phyloP scores from a whole-genome alignment of 805 yeast species.

The Nakazawaea pomicola region DNA sequence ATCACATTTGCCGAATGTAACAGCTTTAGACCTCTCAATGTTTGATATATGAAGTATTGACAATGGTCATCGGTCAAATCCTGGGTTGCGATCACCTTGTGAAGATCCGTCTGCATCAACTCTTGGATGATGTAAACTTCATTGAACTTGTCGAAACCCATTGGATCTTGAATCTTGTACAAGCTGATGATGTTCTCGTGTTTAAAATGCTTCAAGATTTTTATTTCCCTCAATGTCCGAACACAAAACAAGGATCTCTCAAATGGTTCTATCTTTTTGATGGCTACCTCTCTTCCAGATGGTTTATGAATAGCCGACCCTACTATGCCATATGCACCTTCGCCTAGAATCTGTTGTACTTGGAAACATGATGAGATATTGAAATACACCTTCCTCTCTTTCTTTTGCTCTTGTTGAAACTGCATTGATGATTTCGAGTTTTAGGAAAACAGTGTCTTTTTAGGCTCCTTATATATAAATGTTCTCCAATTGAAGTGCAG shows the following conservation, averaged over 20 bases:
- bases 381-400: conserved; percentile 45
- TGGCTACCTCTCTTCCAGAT: conserved; percentile 59
- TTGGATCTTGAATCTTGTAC: conserved; percentile 62
- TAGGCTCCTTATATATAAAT: neutral
- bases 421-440: neutral
- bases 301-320: conserved; percentile 63
- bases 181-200: conserved; percentile 73
- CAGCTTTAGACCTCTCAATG: conserved; percentile 62
- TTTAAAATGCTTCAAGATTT: conserved; percentile 56
- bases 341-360: conserved; percentile 60
- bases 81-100: conserved; percentile 54
- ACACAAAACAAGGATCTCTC: conserved; percentile 60
- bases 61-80: conserved; percentile 60
- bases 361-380: conserved; percentile 61
- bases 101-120: conserved; percentile 71
- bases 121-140: conserved; percentile 78
- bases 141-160: conserved; percentile 49
- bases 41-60: conserved; percentile 67
- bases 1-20: conserved; percentile 71
- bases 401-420: conserved; percentile 8
- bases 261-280: conserved; percentile 73
- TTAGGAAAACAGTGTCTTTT: no score
- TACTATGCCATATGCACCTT: conserved; percentile 81
- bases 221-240: conserved; percentile 67
- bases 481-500: no score